These are phyloP conservation scores for Staphylotrichum longicolle DNA, from an alignment of 495 filamentous ascomycete species.

Conservation along the genomic window DNA sequence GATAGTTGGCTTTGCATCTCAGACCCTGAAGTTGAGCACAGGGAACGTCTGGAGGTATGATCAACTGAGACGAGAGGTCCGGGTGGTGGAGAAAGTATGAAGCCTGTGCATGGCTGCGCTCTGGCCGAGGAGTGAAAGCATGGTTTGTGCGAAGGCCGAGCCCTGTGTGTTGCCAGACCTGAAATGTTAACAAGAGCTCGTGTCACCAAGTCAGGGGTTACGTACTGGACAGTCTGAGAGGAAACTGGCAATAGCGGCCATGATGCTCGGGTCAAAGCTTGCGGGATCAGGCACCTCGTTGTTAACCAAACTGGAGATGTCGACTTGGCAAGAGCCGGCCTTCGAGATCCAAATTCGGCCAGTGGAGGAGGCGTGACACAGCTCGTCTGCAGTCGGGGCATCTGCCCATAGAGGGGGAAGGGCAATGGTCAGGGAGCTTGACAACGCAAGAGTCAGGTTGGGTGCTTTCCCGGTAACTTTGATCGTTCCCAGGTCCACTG, in stretches of 20 bases:
- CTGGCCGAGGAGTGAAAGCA: background rate
- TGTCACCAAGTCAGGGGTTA: background rate
- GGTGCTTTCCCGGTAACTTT: constrained; percentile 22
- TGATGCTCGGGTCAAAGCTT: constrained; percentile 2
- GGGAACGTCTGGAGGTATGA: constrained; percentile 24
- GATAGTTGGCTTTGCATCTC: constrained; percentile 25
- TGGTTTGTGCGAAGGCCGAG: constrained; percentile 29
- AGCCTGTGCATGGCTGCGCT: background rate
- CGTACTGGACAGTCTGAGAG: constrained; percentile 25
- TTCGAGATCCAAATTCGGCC: constrained; percentile 33
- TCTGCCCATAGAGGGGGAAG: constrained; percentile 8
- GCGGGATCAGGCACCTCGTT: constrained; percentile 11
- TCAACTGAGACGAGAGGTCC: constrained; percentile 30
- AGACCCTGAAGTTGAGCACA: constrained; percentile 37
- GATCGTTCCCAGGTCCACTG: constrained; percentile 26
- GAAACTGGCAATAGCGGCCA: constrained; percentile 8
- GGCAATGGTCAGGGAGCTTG: constrained; percentile 21
- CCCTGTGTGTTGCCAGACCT: constrained; percentile 33
- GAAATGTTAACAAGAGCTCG: background rate
- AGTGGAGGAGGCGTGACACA: constrained; percentile 16
- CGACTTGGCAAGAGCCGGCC: constrained; percentile 30
- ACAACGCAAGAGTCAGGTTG: constrained; percentile 20
- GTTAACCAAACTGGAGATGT: constrained; percentile 25
- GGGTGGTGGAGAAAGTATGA: constrained; percentile 34
- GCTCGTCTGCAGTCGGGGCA: constrained; percentile 15